A percentile compares a stretch with the other conserved stretches of the same genome.
Conservation (phyloP, 169 alveolate genomes). For the Babesia divergens region DNA sequence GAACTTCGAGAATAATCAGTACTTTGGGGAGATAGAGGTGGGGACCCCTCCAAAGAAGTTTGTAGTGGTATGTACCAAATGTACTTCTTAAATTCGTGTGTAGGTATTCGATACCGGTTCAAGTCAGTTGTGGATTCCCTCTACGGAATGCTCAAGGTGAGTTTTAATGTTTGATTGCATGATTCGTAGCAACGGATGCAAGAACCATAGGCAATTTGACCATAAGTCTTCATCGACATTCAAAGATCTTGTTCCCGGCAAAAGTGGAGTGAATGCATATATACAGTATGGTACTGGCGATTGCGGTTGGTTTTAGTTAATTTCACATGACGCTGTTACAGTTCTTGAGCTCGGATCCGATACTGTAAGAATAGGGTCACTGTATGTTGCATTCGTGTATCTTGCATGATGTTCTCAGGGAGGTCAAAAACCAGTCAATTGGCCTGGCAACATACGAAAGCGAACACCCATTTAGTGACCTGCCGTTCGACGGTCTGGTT, state of each 20-base stretch:
- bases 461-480: slow-evolving; percentile 82
- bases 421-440: slow-evolving; percentile 80
- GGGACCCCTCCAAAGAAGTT: slow-evolving; percentile 86
- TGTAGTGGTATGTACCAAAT: slow-evolving; percentile 74
- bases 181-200: slow-evolving; percentile 80
- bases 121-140: slow-evolving; percentile 86
- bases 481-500: slow-evolving; percentile 91
- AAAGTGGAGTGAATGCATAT: slow-evolving; percentile 59
- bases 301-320: slow-evolving; percentile 43
- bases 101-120: slow-evolving; percentile 87
- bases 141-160: slow-evolving; percentile 75
- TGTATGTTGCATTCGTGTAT: slow-evolving; percentile 33
- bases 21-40: slow-evolving; percentile 84
- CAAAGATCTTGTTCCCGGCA: slow-evolving; percentile 10
- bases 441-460: slow-evolving; percentile 86
- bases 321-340: neutral
- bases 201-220: slow-evolving; percentile 80
- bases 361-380: slow-evolving; percentile 66
- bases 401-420: slow-evolving; percentile 26
- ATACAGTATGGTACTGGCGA: slow-evolving; percentile 79
- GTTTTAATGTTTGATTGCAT: neutral
- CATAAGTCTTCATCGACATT: slow-evolving; percentile 76
- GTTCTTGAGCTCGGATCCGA: slow-evolving; percentile 73
- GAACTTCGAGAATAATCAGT: slow-evolving; percentile 87
- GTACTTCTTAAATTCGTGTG: too few relatives aligned